phyloP scores from a whole-genome alignment of 495 filamentous ascomycete genomes.

The Viridothelium virens region DNA sequence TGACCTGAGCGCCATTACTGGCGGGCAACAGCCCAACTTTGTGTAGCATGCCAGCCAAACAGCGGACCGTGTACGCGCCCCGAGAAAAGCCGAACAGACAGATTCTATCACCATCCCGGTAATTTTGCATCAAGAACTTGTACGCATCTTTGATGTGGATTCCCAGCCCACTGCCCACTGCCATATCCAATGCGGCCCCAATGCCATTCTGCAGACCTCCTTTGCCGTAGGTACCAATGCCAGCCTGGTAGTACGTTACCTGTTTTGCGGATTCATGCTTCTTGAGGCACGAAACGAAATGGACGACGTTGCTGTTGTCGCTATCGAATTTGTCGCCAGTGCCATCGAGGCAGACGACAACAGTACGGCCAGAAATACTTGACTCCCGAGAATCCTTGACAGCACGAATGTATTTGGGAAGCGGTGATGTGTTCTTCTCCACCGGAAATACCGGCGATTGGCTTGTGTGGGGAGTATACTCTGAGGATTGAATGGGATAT shows the following conservation, averaged over 20 bases:
- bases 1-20: constrained; percentile 31
- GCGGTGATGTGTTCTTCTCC: not conserved
- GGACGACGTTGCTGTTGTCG: constrained; percentile 40
- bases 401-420: constrained; percentile 31
- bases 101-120: constrained; percentile 35
- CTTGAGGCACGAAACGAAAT: constrained; percentile 38
- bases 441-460: not conserved
- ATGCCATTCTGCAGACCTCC: constrained; percentile 33
- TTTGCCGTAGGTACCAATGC: constrained; percentile 38
- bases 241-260: constrained; percentile 38
- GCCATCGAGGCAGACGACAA: constrained; percentile 38
- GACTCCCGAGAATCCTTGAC: constrained; percentile 24
- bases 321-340: constrained; percentile 38
- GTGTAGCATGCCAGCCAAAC: constrained; percentile 36
- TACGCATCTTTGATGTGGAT: constrained; percentile 38
- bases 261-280: constrained; percentile 33
- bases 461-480: not conserved
- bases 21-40: constrained; percentile 39
- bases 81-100: constrained; percentile 38
- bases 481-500: constrained; percentile 19
- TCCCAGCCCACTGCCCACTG: constrained; percentile 35
- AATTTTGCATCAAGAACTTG: constrained; percentile 37
- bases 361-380: constrained; percentile 26
- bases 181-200: constrained; percentile 35
- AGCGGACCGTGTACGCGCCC: constrained; percentile 37